Conservation (phyloP, 768 basidiomycete species). For the Pisolithus sp. region DNA sequence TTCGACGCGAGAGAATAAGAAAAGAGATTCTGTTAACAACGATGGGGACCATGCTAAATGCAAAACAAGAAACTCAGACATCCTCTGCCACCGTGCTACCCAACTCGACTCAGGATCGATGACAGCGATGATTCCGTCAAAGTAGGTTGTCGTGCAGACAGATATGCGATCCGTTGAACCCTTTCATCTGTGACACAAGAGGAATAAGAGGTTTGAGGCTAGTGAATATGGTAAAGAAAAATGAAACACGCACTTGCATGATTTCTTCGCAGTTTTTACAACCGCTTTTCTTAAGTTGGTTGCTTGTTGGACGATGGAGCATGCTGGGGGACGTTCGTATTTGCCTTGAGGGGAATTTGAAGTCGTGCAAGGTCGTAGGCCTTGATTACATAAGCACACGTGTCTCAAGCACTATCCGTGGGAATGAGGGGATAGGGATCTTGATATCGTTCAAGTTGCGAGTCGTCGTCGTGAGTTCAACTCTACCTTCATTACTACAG, state of each 20-base stretch:
- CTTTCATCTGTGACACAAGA: slow-evolving; percentile 59
- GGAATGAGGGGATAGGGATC: too few relatives aligned
- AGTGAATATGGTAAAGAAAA: not conserved
- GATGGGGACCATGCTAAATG: not conserved
- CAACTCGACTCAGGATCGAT: slow-evolving; percentile 85
- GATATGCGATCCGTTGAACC: slow-evolving; percentile 76
- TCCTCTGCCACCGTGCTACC: slow-evolving; percentile 89
- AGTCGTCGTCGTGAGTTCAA: too few relatives aligned
- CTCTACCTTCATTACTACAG: too few relatives aligned
- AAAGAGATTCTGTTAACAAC: too few relatives aligned
- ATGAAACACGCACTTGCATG: slow-evolving; percentile 59
- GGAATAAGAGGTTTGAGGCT: not conserved
- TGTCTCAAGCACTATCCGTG: too few relatives aligned
- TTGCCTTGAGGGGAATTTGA: too few relatives aligned
- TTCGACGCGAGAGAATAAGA: slow-evolving; percentile 51
- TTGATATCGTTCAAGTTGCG: too few relatives aligned
- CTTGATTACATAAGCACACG: too few relatives aligned
- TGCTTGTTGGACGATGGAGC: slow-evolving; percentile 44
- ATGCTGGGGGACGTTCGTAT: too few relatives aligned
- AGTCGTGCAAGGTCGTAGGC: too few relatives aligned
- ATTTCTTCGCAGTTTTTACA: slow-evolving; percentile 98
- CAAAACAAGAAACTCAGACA: not conserved
- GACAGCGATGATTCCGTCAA: slow-evolving; percentile 86
- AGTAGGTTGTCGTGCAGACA: slow-evolving; percentile 85
- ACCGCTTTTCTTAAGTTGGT: slow-evolving; percentile 73